Evolutionary conservation across 78 protist genomes (phyloP).

Genomic region (slime mould (Dictyostelium discoideum)): dicty_2.7 NC_007090.3:4698001-4698500

Average conservation of each 20-base stretch:
- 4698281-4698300: neutral
- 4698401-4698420: neutral
- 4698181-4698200: neutral
- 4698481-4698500: neutral
- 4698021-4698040: slow-evolving; percentile 28
- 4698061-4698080: neutral
- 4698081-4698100: slow-evolving; percentile 30
- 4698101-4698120: slow-evolving; percentile 15
- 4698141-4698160: neutral
- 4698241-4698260: slow-evolving; percentile 12
- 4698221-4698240: slow-evolving; percentile 30
- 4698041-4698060: neutral
- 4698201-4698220: neutral
- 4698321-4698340: neutral
- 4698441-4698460: slow-evolving; percentile 19
- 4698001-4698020: neutral
- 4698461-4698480: neutral
- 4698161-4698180: neutral
- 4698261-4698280: slow-evolving; percentile 28
- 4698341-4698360: neutral
- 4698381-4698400: neutral
- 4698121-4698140: slow-evolving; percentile 8
- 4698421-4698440: neutral
- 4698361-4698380: neutral
- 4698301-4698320: neutral